Evolutionary conservation across 2,329 filamentous ascomycete species (phyloP), one percentile per base, ranked within the genome.

Genomic region (Cordyceps javanica): DNA sequence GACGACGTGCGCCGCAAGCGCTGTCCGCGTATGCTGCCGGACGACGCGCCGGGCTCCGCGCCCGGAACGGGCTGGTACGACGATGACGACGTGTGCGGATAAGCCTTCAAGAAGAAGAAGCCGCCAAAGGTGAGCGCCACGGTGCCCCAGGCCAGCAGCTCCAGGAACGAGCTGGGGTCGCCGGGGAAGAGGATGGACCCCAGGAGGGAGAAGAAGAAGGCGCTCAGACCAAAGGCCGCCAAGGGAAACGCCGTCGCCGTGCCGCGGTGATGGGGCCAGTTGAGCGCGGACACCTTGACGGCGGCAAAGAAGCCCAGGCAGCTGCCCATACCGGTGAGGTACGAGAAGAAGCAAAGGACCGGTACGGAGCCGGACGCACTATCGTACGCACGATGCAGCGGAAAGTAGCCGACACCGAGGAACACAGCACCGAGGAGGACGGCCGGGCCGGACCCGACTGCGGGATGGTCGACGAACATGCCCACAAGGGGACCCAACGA

Each of bases 221-320:
- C 94, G 69, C 92, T 97, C 58, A 99, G 75, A 3, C 94, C 94
- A 68, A 97, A 97, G 3, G 90, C 92, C 58, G 94, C 90, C 57
- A 97, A 74, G 6, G 94, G 93, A 65, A 97, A 94, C 1, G 92
- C 92, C 6, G 94, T 97, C 6, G 94, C 94, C 3, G 93, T 96
- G 57, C 94, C 94, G 62, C 94, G 85, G 69, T 96, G 88, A 59
- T 87, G 83, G 13, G 93, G 93, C 85, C 92, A 97, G 73, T 97
- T 97, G 62, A 94, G 81, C 10, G 92, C 92, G 51, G 89, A 92
- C 69, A 77, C 77, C 70, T 99, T 99, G 68, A 99, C 85, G 9
- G 92, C 82, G 28, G 90, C 91, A 23, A 87, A 84, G 71, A 97
- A 97, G n/a, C 91, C 90, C 72, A 89, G 87, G 73, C 91, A 97